A percentile compares a stretch with the other conserved stretches of the same genome.
These are phyloP conservation scores for Phytophthora hibernalis DNA, from an alignment of 352 stramenopile species.

Conservation along the genomic window DNA sequence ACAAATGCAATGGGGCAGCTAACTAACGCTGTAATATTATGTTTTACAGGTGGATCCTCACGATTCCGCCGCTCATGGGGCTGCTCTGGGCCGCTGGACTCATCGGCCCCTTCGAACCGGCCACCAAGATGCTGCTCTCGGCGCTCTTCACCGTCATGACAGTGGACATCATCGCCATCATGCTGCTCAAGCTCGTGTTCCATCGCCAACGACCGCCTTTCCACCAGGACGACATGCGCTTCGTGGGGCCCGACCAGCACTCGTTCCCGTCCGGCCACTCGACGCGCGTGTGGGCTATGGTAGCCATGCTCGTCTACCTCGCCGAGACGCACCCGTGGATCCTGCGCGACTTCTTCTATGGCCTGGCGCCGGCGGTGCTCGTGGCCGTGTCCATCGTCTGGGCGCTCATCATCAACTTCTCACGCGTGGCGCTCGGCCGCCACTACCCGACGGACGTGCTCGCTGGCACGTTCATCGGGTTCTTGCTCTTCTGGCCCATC, in stretches of 20 bases:
- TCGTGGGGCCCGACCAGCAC: conserved; percentile 85
- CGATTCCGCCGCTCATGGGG: conserved; percentile 48
- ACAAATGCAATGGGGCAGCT: background rate
- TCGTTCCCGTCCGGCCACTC: conserved; percentile 89
- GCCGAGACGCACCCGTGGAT: conserved; percentile 54
- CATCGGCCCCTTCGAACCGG: conserved; percentile 37
- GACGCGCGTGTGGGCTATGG: conserved; percentile 76
- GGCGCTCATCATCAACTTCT: conserved; percentile 79
- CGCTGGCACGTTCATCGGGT: conserved; percentile 66
- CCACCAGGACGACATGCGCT: conserved; percentile 74
- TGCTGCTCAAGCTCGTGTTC: conserved; percentile 80
- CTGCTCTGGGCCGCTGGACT: conserved; percentile 44
- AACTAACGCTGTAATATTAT: background rate
- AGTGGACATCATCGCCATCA: conserved; percentile 82
- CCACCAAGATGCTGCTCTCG: conserved; percentile 49
- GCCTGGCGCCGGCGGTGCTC: conserved; percentile 44
- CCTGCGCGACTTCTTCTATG: conserved; percentile 60
- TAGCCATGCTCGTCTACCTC: conserved; percentile 70
- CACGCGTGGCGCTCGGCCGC: conserved; percentile 78
- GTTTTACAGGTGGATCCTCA: conserved; percentile 48
- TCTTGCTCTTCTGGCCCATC: conserved; percentile 66
- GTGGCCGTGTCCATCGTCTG: conserved; percentile 58
- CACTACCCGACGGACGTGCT: conserved; percentile 87
- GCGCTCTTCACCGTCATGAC: conserved; percentile 48
- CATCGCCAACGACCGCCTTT: conserved; percentile 78